These are phyloP conservation scores for Mucor irregularis DNA, from an alignment of 371 early-diverging fungal species.

Conservation along the genomic window DNA sequence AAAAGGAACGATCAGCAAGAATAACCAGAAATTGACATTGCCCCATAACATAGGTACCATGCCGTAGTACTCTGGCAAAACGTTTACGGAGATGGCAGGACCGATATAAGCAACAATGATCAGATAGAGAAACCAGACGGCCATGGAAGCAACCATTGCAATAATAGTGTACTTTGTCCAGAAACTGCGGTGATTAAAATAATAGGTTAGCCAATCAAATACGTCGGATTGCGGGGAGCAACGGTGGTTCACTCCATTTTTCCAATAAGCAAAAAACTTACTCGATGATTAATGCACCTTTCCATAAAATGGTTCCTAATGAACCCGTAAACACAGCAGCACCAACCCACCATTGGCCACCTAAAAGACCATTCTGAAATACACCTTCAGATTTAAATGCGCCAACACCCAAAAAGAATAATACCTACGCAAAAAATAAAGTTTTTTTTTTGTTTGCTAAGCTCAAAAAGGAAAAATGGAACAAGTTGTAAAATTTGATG, in stretches of 20 bases:
- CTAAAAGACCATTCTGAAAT: slow-evolving; percentile 59
- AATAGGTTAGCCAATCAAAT: slow-evolving; percentile 6
- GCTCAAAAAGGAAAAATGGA: slow-evolving; percentile 34
- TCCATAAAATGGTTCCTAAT: slow-evolving; percentile 78
- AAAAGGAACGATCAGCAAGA: slow-evolving; percentile 78
- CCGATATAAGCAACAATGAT: slow-evolving; percentile 82
- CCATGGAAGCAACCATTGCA: slow-evolving; percentile 80
- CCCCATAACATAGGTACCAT: slow-evolving; percentile 73
- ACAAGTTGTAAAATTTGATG: too few species aligned
- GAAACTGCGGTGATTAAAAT: slow-evolving; percentile 32
- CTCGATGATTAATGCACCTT: slow-evolving; percentile 84
- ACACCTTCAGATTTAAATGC: slow-evolving; percentile 66
- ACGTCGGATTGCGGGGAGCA: slow-evolving; percentile 10
- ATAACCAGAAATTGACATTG: slow-evolving; percentile 85
- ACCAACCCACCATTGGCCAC: slow-evolving; percentile 81
- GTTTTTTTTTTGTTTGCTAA: not conserved
- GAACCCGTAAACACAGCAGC: slow-evolving; percentile 79
- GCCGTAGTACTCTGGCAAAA: slow-evolving; percentile 76
- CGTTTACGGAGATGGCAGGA: slow-evolving; percentile 68
- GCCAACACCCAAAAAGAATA: slow-evolving; percentile 63
- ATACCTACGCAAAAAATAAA: slow-evolving; percentile 31
- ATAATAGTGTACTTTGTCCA: slow-evolving; percentile 87
- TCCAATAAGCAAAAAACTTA: slow-evolving; percentile 33
- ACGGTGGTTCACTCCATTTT: not conserved
- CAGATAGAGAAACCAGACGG: slow-evolving; percentile 85